Base-by-base conservation (phyloP, 78 protist species). In the Dictyostelium citrinum region DNA sequence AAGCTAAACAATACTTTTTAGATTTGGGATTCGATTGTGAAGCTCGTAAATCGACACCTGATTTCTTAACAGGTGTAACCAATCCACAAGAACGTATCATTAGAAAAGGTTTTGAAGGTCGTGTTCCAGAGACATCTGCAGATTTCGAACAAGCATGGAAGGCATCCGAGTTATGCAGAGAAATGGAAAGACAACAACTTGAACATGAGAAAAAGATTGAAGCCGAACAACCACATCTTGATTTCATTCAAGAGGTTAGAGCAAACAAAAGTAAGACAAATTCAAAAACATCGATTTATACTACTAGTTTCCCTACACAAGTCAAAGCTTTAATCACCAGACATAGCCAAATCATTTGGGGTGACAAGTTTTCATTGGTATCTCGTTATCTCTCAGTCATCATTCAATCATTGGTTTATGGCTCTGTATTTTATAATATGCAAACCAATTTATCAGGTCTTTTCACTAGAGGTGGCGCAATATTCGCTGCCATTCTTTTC, bases 21-120 rank as follows among this genome's bases (percentile, higher is more conserved):
- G 95, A 91, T 39, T 51, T 81, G 31, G 95, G 95, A 35, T 91
- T 91, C 43, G 90, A 91, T 84, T 91, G 95, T 20, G 95, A 91
- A 58, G 61, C 95, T 46, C 33, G 95, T n/a, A 91, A 91, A 43
- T 79, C 95, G 3, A 55, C 55, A 51, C 95, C 95, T 3, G 95
- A 91, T 58, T 91, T 82, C 64, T 55, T 91, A 20, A 91, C 95
- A 31, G 95, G 95, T 71, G 82, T 91, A 7, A 91, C 95, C 46
- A 91, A 91, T 82, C 90, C 95, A 55, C 95, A 91, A 72, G 95
- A 91, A 35, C 27, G 95, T 16, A 79, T 22, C 2, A 72, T 91
- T n/a, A 45, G 83, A 60, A 80, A 70, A 71, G 95, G 95, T 22
- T 91, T 49, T 68, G 95, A 91, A 37, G 75, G 72, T 46, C 49